Evolutionary conservation across 2,329 filamentous ascomycete genomes (phyloP), one percentile per base, ranked within the genome.

Genomic region (Lachnellula arida): DNA sequence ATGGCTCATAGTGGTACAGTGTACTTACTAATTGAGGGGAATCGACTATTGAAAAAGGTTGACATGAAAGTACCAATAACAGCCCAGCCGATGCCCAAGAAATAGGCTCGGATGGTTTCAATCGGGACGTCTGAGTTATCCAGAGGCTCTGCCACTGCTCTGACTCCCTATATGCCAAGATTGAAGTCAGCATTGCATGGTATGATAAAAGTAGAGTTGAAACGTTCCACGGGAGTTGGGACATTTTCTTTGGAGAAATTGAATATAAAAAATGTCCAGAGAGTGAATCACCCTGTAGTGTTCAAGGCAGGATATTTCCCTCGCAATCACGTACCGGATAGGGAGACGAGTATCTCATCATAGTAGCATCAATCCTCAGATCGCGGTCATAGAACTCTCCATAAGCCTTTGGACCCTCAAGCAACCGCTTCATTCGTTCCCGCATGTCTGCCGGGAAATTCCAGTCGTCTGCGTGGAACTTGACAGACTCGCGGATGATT

Each of bases 391-490:
- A 76, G 34, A 68, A 70, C 7, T 73, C 70, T 5, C 74, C 74
- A 56, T 76, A 76, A 0, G 60, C 49, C 56, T 76, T 74, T 1
- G 66, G 68, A 0, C 74, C 74, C 11, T 68, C 58, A 1, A 76
- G 59, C 1, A 76, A 66, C n/a, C 62, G 63, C 52, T 64, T 60
- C 72, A 77, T 75, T 17, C 72, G 72, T n/a, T 68, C 68, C 23
- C 73, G 65, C 73, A 75, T 76, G 4, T 74, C 72, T 2, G 68
- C 62, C 0, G 74, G 74, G 40, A 76, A 76, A 60, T 76, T 75
- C 72, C 73, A 75, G 61, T 76, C 75, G 52, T 76, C 74, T 22
- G 66, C 63, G 57, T 75, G 73, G 59, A 75, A 76, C 17, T 67
- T 63, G 49, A 73, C 60, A 0, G 70, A 66, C 58, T 75, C 73